A percentile compares a stretch with the other conserved stretches of the same genome.
Conservation (phyloP, 2,329 filamentous ascomycete genomes). For the Phyllosticta capitalensis region DNA sequence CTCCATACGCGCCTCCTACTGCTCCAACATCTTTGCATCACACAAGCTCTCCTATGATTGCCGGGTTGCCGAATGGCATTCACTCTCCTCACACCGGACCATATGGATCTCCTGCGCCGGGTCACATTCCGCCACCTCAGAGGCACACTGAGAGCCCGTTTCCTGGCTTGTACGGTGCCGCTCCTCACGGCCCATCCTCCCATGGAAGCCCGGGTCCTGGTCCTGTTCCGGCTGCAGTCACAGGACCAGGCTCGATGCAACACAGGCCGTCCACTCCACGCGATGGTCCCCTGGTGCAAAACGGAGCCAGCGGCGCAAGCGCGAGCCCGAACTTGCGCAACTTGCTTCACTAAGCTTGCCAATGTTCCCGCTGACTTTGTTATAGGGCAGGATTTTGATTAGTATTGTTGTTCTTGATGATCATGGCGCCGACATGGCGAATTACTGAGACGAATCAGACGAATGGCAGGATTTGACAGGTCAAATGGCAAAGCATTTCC, state of each 20-base stretch:
- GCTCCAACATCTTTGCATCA: constrained; percentile 23
- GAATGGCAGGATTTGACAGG: neutral
- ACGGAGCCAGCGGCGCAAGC: constrained; percentile 27
- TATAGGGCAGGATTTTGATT: neutral
- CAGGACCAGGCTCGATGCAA: constrained; percentile 13
- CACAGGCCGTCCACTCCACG: constrained; percentile 25
- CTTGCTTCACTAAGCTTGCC: constrained; percentile 29
- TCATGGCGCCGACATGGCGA: neutral
- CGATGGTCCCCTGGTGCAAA: constrained; percentile 22
- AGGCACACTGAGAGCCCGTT: constrained; percentile 28
- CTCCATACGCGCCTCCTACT: constrained; percentile 21
- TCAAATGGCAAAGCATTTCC: neutral
- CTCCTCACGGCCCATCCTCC: constrained; percentile 14
- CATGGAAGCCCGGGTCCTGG: neutral
- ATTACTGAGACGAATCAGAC: neutral
- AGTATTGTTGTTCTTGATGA: neutral
- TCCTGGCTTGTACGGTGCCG: constrained; percentile 7
- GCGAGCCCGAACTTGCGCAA: constrained; percentile 41
- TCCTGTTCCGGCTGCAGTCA: neutral
- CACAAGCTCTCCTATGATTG: constrained; percentile 20
- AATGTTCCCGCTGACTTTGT: neutral
- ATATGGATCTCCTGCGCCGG: constrained; percentile 13
- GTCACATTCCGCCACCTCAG: constrained; percentile 1
- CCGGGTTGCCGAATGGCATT: constrained; percentile 11
- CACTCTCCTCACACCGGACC: constrained; percentile 15